Percentiles rank a stretch among this genome's conserved stretches.
These are phyloP conservation scores for Hydrangea macrophylla DNA, from an alignment of 148 eudicot genomes.

Conservation along the genomic window DNA sequence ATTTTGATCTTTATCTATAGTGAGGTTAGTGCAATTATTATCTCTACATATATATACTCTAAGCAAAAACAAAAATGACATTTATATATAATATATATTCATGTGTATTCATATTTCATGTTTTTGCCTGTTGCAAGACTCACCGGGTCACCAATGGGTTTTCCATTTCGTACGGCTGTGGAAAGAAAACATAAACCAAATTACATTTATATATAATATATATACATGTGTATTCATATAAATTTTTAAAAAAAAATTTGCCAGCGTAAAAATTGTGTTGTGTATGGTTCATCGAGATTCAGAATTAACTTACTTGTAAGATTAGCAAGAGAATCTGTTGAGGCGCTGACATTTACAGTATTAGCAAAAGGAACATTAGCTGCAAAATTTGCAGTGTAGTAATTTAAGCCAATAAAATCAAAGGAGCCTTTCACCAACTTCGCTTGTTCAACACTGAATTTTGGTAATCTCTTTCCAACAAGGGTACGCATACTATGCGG, in stretches of 20 bases:
- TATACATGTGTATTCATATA: too few species aligned
- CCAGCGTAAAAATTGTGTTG: not conserved
- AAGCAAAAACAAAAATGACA: too few species aligned
- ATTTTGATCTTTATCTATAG: too few species aligned
- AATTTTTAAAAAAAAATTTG: not conserved
- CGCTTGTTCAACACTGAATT: constrained; percentile 25
- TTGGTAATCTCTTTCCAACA: constrained; percentile 38
- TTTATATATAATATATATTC: too few species aligned
- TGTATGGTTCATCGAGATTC: not conserved
- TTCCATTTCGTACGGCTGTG: constrained; percentile 23
- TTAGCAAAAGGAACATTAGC: constrained; percentile 12
- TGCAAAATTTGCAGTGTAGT: constrained; percentile 43
- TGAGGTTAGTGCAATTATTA: too few species aligned
- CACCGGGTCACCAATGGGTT: constrained; percentile 31
- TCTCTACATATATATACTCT: too few species aligned
- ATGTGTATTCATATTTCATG: too few species aligned
- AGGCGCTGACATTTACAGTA: constrained; percentile 12
- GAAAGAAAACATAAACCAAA: not conserved
- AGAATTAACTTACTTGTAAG: constrained; percentile 19
- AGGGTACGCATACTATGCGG: constrained; percentile 35
- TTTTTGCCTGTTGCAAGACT: too few species aligned
- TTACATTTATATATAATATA: not conserved
- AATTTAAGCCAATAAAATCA: constrained; percentile 55
- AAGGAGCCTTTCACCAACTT: constrained; percentile 33
- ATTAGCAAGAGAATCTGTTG: constrained; percentile 27